phyloP scores from a whole-genome alignment of 1,284 basidiomycete species.

The Xerocomus minutiporus region DNA sequence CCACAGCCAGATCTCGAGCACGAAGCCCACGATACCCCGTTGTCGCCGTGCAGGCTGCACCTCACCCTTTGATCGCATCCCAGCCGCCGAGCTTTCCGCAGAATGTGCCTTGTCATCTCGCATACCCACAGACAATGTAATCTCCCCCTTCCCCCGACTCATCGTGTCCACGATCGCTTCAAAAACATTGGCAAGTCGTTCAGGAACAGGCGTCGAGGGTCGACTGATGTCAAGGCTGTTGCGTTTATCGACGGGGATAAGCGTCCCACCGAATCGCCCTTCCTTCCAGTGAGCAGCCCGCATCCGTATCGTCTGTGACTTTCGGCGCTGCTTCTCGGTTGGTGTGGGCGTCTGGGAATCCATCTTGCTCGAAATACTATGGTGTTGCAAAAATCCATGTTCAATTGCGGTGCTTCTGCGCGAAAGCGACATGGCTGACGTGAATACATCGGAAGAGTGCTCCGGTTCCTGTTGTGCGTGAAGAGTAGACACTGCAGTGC shows the following conservation, averaged over 20 bases:
- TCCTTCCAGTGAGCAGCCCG: slow-evolving; percentile 45
- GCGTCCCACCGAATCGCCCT: slow-evolving; percentile 36
- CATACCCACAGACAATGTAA: slow-evolving; percentile 9
- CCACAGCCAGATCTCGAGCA: slow-evolving; percentile 76
- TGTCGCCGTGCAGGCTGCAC: slow-evolving; percentile 17
- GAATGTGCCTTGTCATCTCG: slow-evolving; percentile 11
- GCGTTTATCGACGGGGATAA: slow-evolving; percentile 19
- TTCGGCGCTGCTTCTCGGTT: slow-evolving; percentile 31
- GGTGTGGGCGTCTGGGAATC: slow-evolving; percentile 7
- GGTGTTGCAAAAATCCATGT: slow-evolving; percentile 10
- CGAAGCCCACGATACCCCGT: slow-evolving; percentile 42
- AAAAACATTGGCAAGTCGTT: slow-evolving; percentile 36
- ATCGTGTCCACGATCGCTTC: slow-evolving; percentile 43
- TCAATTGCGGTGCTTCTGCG: slow-evolving; percentile 6
- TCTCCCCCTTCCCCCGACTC: slow-evolving; percentile 17
- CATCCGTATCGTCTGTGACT: slow-evolving; percentile 44
- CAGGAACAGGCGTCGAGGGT: slow-evolving; percentile 34
- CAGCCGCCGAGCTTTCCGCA: background rate
- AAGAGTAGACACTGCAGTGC: slow-evolving; percentile 3
- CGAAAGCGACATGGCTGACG: slow-evolving; percentile 6
- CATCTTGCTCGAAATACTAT: background rate
- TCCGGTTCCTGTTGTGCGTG: slow-evolving; percentile 2
- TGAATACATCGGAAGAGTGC: slow-evolving; percentile 2
- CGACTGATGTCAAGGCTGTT: slow-evolving; percentile 14
- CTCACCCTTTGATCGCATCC: slow-evolving; percentile 1